A percentile compares a stretch with the other conserved stretches of the same genome.
Evolutionary conservation across 352 stramenopile genomes (phyloP).

Genomic region (Pythium utonaiense): DNA sequence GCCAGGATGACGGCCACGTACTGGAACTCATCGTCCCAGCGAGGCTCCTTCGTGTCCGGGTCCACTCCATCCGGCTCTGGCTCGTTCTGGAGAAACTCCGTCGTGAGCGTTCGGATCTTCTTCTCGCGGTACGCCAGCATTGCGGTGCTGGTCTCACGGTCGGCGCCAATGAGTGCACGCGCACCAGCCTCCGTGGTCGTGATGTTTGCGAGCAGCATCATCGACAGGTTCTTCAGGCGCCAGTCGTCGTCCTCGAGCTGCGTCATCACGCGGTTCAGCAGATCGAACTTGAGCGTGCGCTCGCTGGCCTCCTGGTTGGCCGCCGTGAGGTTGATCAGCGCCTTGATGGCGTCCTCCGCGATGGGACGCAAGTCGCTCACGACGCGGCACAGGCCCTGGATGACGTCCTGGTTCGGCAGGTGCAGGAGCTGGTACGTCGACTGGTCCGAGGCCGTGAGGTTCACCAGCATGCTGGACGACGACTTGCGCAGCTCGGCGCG

Average conservation of each 20-base stretch:
- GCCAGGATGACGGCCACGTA: conserved; percentile 84
- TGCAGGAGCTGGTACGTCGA: conserved; percentile 75
- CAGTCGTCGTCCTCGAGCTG: conserved; percentile 82
- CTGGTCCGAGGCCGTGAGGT: conserved; percentile 81
- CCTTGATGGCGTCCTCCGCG: conserved; percentile 82
- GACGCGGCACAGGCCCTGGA: conserved; percentile 74
- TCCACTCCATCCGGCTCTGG: conserved; percentile 77
- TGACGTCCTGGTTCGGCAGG: conserved; percentile 63
- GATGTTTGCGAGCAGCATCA: conserved; percentile 87
- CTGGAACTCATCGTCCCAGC: conserved; percentile 87
- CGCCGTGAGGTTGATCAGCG: conserved; percentile 83
- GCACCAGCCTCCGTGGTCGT: conserved; percentile 66
- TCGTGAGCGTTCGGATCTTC: conserved; percentile 78
- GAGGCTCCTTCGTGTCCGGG: conserved; percentile 59
- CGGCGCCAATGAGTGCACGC: conserved; percentile 61
- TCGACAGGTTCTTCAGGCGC: conserved; percentile 78
- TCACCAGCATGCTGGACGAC: conserved; percentile 72
- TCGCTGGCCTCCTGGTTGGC: conserved; percentile 63
- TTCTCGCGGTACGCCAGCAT: conserved; percentile 63
- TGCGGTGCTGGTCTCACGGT: conserved; percentile 40
- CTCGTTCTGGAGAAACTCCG: conserved; percentile 64
- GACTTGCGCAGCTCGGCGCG: conserved; percentile 85
- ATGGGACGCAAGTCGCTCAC: conserved; percentile 84
- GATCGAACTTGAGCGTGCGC: conserved; percentile 69
- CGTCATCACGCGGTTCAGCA: conserved; percentile 85